Evolutionary conservation across 768 basidiomycete genomes (phyloP).

Genomic region (Lentinula boryana): DNA sequence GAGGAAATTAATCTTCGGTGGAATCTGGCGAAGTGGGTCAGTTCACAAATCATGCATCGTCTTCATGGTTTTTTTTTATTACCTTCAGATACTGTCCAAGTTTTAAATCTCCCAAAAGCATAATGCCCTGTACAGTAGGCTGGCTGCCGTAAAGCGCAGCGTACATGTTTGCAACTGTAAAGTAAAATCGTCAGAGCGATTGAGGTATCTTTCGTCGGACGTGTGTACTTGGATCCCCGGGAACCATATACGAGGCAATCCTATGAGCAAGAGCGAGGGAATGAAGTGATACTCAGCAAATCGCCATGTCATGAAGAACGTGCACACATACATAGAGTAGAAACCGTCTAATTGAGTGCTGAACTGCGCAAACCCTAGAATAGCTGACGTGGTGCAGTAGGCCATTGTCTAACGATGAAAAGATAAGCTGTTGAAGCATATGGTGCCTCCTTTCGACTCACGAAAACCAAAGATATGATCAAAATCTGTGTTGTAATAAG

Average conservation of each 20-base stretch:
- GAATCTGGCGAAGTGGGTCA: conserved; percentile 18
- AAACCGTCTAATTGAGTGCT: conserved; percentile 6
- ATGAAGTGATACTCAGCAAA: conserved; percentile 9
- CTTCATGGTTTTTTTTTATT: not conserved
- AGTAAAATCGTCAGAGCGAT: conserved; percentile 13
- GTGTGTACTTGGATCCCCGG: conserved; percentile 19
- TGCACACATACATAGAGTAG: conserved; percentile 2
- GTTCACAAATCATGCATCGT: not conserved
- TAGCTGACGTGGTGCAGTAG: conserved; percentile 8
- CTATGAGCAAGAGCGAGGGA: conserved; percentile 4
- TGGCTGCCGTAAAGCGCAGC: conserved; percentile 21
- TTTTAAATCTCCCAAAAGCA: conserved; percentile 39
- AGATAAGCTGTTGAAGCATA: not conserved
- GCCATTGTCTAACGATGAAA: not conserved
- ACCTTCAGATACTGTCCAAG: conserved; percentile 27
- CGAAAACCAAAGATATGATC: conserved; percentile 18
- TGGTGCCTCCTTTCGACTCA: not conserved
- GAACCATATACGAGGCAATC: conserved; percentile 23
- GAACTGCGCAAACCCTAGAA: conserved; percentile 13
- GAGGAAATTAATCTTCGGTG: conserved; percentile 41
- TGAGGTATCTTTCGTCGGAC: not conserved
- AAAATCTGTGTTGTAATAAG: conserved; percentile 14
- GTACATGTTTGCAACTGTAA: conserved; percentile 29
- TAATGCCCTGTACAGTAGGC: conserved; percentile 27
- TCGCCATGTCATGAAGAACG: not conserved